Evolutionary conservation across 495 filamentous ascomycete genomes (phyloP).

Genomic region (Daldinia loculata): DNA sequence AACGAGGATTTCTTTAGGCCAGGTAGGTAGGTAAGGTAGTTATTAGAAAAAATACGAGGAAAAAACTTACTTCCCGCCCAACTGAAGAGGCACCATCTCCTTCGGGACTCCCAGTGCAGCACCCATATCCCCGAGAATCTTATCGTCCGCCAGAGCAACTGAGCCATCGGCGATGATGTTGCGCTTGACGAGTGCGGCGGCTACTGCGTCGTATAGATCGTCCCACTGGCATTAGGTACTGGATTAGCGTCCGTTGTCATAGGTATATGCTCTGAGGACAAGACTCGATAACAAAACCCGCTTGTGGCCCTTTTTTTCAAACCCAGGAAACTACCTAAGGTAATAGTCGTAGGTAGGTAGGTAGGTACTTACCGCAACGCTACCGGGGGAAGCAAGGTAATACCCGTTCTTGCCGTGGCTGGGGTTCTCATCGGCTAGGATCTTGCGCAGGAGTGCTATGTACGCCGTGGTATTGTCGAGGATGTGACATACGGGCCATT

Average conservation of each 20-base stretch:
- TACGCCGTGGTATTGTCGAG: slow-evolving; percentile 56
- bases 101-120: slow-evolving; percentile 45
- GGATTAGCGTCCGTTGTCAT: neutral
- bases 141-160: slow-evolving; percentile 47
- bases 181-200: slow-evolving; percentile 50
- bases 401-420: slow-evolving; percentile 56
- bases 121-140: slow-evolving; percentile 50
- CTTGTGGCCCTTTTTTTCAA: neutral
- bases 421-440: slow-evolving; percentile 50
- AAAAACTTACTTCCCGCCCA: slow-evolving; percentile 55
- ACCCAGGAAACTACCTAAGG: too few relatives aligned
- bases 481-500: slow-evolving; percentile 61
- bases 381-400: slow-evolving; percentile 59
- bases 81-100: slow-evolving; percentile 47
- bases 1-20: too few relatives aligned
- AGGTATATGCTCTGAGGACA: neutral
- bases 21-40: too few relatives aligned
- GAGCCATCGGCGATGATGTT: slow-evolving; percentile 46
- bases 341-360: too few relatives aligned
- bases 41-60: too few relatives aligned
- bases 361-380: slow-evolving; percentile 45
- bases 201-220: slow-evolving; percentile 56
- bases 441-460: slow-evolving; percentile 52
- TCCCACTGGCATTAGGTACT: slow-evolving; percentile 51
- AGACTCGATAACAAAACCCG: neutral